phyloP scores from a whole-genome alignment of 768 basidiomycete genomes.

The Mycena maculata region DNA sequence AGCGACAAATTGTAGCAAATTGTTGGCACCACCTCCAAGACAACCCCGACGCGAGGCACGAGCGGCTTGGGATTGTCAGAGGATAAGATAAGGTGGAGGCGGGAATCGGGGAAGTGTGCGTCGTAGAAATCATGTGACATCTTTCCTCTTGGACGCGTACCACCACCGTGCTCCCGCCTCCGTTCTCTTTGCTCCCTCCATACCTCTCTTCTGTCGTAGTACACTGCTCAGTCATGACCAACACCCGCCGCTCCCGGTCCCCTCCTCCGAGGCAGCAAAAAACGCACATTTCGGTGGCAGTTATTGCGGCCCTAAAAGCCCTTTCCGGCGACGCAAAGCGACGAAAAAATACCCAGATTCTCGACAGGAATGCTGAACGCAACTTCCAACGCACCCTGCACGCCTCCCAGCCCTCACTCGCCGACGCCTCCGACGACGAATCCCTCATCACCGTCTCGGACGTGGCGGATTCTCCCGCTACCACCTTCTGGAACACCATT shows the following conservation, averaged over 20 bases:
- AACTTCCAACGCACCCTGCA: not conserved
- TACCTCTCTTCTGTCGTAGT: no score
- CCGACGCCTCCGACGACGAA: constrained; percentile 1
- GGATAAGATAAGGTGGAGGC: not conserved
- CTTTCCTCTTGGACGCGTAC: not conserved
- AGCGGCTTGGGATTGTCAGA: not conserved
- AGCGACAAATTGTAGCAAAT: no score
- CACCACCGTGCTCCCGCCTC: not conserved
- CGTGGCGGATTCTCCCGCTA: not conserved
- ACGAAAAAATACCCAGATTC: not conserved
- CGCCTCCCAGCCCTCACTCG: not conserved
- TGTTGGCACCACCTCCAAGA: no score
- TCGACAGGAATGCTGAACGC: not conserved
- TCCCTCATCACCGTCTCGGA: not conserved
- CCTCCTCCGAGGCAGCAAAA: no score
- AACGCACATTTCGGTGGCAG: no score
- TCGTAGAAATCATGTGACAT: not conserved
- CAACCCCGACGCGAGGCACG: no score
- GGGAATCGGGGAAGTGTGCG: not conserved
- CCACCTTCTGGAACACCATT: not conserved
- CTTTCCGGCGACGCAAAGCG: no score
- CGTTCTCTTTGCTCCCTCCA: no score
- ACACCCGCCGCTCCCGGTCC: no score
- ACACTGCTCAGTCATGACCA: no score
- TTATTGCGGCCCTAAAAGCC: no score